A percentile compares a stretch with the other conserved stretches of the same genome.
phyloP scores from a whole-genome alignment of 2,329 filamentous ascomycete species.

The Ascochyta koolunga region DNA sequence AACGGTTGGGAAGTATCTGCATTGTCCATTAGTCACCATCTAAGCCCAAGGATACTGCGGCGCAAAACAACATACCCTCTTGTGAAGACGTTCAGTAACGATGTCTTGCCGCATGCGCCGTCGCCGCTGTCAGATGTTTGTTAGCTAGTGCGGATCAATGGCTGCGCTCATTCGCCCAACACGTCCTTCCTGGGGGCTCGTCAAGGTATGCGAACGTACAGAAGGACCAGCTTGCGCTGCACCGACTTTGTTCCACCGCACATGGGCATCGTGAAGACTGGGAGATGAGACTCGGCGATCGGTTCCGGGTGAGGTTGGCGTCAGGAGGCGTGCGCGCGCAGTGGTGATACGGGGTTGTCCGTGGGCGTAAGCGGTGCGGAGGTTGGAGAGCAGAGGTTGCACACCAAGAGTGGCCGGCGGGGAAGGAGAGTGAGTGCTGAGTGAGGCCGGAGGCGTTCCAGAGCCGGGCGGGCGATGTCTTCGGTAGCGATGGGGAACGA shows the following conservation, averaged over 20 bases:
- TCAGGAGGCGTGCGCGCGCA: constrained; percentile 35
- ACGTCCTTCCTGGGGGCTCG: background rate
- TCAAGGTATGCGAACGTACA: constrained; percentile 63
- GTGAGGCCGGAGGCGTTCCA: constrained; percentile 27
- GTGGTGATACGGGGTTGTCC: constrained; percentile 24
- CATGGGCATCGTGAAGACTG: constrained; percentile 50
- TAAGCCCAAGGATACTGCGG: background rate
- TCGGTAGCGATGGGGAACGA: constrained; percentile 21
- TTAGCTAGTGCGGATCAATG: constrained; percentile 33
- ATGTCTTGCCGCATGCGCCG: constrained; percentile 96
- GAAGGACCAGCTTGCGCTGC: constrained; percentile 93
- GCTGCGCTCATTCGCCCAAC: constrained; percentile 15
- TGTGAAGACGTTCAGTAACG: constrained; percentile 96
- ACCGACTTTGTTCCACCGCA: constrained; percentile 71
- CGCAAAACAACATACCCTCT: constrained; percentile 72
- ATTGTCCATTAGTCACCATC: constrained; percentile 10
- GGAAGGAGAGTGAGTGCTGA: constrained; percentile 21
- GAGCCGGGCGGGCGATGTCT: constrained; percentile 26
- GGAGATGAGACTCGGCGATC: constrained; percentile 25
- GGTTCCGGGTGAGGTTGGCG: constrained; percentile 29
- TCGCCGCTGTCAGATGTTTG: constrained; percentile 70
- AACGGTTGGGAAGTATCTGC: constrained; percentile 93
- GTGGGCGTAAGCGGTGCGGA: constrained; percentile 16
- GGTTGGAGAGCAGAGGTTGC: constrained; percentile 14
- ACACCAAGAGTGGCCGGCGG: constrained; percentile 16